Evolutionary conservation across 1,284 basidiomycete genomes (phyloP).

Genomic region (Rugosomyces carneus): DNA sequence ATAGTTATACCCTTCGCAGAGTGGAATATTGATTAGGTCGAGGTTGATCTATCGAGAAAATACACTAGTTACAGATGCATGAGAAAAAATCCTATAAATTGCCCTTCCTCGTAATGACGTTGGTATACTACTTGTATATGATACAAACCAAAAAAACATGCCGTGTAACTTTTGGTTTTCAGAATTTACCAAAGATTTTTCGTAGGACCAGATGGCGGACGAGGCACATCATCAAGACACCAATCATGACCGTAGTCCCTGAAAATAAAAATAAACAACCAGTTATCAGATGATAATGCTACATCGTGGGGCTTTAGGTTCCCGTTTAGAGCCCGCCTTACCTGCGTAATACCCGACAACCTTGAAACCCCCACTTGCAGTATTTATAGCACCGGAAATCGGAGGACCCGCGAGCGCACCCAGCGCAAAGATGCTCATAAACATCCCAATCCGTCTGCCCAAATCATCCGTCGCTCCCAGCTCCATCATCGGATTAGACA

Average conservation of each 20-base stretch:
- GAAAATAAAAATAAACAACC: not conserved
- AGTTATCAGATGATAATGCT: not conserved
- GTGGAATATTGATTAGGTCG: no score
- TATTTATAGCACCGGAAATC: conserved; percentile 58
- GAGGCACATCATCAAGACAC: conserved; percentile 31
- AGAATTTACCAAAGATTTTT: conserved; percentile 32
- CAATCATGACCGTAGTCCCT: conserved; percentile 33
- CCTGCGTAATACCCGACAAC: conserved; percentile 61
- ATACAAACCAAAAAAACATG: not conserved
- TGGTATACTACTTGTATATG: no score
- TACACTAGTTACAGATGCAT: no score
- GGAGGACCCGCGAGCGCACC: conserved; percentile 51
- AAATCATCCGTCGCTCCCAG: conserved; percentile 56
- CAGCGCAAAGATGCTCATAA: conserved; percentile 38
- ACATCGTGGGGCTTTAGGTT: no score
- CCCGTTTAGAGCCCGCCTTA: no score
- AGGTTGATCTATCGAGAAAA: no score
- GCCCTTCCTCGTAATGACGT: no score
- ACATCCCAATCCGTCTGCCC: conserved; percentile 60
- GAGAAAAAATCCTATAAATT: no score
- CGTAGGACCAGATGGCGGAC: conserved; percentile 31
- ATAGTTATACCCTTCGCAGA: no score
- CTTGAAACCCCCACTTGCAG: conserved; percentile 41
- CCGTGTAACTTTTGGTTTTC: not conserved
- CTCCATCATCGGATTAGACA: conserved; percentile 49